Percentiles rank a stretch among this genome's conserved stretches.
Conservation (phyloP, 2,329 filamentous ascomycete species). For the Metarhizium rileyi region DNA sequence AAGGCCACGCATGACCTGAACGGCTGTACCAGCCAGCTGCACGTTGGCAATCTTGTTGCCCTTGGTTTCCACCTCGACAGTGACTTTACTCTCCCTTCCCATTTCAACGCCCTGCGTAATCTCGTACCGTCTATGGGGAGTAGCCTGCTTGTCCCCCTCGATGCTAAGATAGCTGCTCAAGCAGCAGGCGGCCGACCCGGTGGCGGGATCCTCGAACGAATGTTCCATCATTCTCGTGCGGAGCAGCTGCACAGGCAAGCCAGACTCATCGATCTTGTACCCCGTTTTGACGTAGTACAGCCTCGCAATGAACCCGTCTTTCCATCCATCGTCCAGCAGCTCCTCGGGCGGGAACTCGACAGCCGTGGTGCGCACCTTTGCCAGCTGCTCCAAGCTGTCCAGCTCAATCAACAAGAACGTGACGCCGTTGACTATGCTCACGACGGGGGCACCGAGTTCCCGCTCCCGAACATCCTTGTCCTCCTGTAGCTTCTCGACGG, state of each 20-base stretch:
- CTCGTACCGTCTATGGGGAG: constrained; percentile 30
- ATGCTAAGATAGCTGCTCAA: constrained; percentile 45
- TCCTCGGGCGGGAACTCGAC: constrained; percentile 22
- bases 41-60: constrained; percentile 21
- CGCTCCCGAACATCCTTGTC: constrained; percentile 21
- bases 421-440: constrained; percentile 65
- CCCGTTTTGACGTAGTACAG: constrained; percentile 49
- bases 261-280: constrained; percentile 17
- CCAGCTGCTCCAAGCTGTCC: constrained; percentile 48
- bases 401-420: constrained; percentile 59
- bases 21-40: constrained; percentile 24
- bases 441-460: constrained; percentile 35
- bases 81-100: constrained; percentile 46
- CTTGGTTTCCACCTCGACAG: constrained; percentile 31
- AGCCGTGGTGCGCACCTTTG: constrained; percentile 22
- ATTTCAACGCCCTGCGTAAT: constrained; percentile 61
- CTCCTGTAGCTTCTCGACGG: constrained; percentile 17
- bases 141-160: constrained; percentile 22
- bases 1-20: constrained; percentile 25
- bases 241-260: constrained; percentile 25
- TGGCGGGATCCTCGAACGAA: constrained; percentile 48
- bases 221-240: constrained; percentile 51
- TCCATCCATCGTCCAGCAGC: constrained; percentile 47
- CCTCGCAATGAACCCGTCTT: constrained; percentile 38
- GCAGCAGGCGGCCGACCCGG: constrained; percentile 52